phyloP scores from a whole-genome alignment of 495 filamentous ascomycete species.

The Corynascus novoguineensis region DNA sequence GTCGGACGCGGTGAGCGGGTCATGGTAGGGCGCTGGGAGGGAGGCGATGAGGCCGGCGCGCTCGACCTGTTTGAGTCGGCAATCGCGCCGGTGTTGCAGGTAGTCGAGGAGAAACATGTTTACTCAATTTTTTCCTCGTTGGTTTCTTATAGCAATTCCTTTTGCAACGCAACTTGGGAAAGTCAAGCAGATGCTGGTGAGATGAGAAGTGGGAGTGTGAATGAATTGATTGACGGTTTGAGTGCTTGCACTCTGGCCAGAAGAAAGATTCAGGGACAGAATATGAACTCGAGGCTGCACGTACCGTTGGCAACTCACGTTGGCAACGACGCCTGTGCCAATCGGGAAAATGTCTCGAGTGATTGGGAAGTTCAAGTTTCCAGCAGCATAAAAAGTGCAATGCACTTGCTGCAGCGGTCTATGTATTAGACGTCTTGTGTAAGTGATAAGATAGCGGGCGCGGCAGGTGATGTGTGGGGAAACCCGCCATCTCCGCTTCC shows the following conservation, averaged over 20 bases:
- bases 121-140: not conserved
- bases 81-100: conserved; percentile 54
- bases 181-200: not conserved
- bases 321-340: no score
- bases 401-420: not conserved
- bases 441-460: conserved; percentile 23
- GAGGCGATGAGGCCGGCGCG: conserved; percentile 61
- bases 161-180: no score
- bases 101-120: conserved; percentile 56
- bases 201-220: no score
- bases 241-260: no score
- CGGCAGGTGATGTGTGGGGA: conserved; percentile 11
- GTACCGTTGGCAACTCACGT: no score
- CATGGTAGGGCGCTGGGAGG: conserved; percentile 63
- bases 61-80: conserved; percentile 70
- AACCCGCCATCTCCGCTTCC: conserved; percentile 1
- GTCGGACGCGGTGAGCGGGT: conserved; percentile 55
- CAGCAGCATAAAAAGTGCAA: not conserved
- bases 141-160: no score
- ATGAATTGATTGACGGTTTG: no score
- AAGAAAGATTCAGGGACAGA: no score
- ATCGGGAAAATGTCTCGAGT: not conserved
- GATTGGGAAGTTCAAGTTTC: not conserved
- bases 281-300: no score
- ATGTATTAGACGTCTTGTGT: conserved; percentile 9